A percentile compares a stretch with the other conserved stretches of the same genome.
Conservation (phyloP, 768 basidiomycete species). For the Russula vinacea region DNA sequence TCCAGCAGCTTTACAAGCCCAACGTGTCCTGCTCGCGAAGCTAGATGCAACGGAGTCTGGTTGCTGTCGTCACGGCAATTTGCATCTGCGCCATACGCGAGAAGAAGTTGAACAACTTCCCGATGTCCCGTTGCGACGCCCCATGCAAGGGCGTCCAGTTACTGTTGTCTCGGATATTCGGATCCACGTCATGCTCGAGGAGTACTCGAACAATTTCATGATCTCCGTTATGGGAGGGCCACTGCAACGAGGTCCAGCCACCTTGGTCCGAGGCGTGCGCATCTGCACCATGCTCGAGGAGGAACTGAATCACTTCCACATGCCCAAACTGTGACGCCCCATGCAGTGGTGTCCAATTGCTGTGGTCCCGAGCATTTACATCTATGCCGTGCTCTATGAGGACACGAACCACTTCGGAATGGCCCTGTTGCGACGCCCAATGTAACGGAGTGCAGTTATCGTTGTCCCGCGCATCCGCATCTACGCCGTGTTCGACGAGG, state of each 20-base stretch:
- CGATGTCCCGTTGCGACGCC: background rate
- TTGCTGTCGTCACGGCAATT: background rate
- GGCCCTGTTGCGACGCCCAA: background rate
- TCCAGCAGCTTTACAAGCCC: background rate
- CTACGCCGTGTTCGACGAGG: background rate
- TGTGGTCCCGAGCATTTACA: background rate
- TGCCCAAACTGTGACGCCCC: background rate
- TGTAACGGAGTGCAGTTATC: background rate
- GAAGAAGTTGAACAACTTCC: background rate
- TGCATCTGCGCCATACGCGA: background rate
- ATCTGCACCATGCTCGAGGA: background rate
- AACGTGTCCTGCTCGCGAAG: background rate
- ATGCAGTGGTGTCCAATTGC: background rate
- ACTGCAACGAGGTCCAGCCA: background rate
- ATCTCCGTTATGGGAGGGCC: background rate
- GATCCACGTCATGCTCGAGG: background rate
- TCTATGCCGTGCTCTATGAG: background rate
- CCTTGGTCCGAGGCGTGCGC: background rate
- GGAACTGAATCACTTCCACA: background rate
- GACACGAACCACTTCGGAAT: background rate
- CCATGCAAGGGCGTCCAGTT: slow-evolving; percentile 1
- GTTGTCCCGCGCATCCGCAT: background rate
- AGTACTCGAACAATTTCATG: background rate
- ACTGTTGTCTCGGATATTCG: background rate
- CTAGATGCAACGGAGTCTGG: background rate